These are phyloP conservation scores for Obelidium mucronatum DNA, from an alignment of 192 early-diverging fungal species.

Conservation along the genomic window DNA sequence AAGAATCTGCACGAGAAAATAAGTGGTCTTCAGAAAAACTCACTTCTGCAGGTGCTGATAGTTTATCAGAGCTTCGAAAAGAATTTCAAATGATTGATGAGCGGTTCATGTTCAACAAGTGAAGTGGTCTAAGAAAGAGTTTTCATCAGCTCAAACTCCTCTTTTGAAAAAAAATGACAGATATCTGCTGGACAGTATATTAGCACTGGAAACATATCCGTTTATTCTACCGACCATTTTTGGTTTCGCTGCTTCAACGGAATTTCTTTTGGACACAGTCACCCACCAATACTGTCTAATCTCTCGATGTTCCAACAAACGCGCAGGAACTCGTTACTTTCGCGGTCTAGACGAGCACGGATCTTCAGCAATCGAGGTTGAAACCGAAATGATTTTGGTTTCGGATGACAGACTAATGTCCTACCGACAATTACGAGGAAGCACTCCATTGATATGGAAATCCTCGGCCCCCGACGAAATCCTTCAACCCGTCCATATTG, in stretches of 20 bases:
- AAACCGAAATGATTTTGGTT: slow-evolving; percentile 29
- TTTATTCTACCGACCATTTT: slow-evolving; percentile 36
- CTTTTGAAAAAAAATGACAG: neutral
- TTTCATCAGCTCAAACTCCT: neutral
- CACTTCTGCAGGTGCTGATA: neutral
- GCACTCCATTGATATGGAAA: slow-evolving; percentile 27
- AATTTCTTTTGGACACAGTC: slow-evolving; percentile 13
- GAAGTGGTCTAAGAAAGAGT: neutral
- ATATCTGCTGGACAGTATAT: neutral
- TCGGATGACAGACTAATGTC: neutral
- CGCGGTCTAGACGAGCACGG: slow-evolving; percentile 29
- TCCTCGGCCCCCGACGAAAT: slow-evolving; percentile 17
- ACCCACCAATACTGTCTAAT: slow-evolving; percentile 10
- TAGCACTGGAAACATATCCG: slow-evolving; percentile 1
- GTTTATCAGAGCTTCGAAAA: neutral
- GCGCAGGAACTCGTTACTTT: slow-evolving; percentile 31
- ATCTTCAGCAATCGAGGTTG: slow-evolving; percentile 32
- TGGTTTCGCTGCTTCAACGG: slow-evolving; percentile 24
- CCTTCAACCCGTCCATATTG: slow-evolving; percentile 6
- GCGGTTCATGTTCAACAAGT: slow-evolving; percentile 28
- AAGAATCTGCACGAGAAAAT: neutral
- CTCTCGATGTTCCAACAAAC: slow-evolving; percentile 27
- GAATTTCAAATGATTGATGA: slow-evolving; percentile 24
- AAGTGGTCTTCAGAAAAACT: neutral
- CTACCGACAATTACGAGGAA: slow-evolving; percentile 32